phyloP scores from a whole-genome alignment of 495 filamentous ascomycete species.

The Lineolata rhizophorae region DNA sequence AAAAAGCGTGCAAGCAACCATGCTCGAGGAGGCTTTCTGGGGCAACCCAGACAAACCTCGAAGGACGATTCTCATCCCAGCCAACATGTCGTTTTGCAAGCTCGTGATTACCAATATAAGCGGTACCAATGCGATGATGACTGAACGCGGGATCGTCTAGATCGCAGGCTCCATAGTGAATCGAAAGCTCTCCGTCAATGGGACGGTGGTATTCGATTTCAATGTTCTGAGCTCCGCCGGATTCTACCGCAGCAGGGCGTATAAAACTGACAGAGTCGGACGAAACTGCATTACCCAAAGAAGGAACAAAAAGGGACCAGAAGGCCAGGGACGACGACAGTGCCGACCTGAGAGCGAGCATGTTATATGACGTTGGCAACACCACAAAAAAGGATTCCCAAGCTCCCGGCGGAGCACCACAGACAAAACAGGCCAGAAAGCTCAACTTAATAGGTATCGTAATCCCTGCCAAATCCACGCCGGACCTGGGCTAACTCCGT shows the following conservation, averaged over 20 bases:
- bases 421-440: no score
- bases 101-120: conserved; percentile 7
- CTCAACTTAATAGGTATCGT: no score
- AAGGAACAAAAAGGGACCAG: no score
- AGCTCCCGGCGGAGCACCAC: no score
- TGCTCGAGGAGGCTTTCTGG: conserved; percentile 20
- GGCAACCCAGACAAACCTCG: conserved; percentile 28
- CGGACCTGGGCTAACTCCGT: no score
- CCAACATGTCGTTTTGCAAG: conserved; percentile 6
- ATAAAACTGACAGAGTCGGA: conserved; percentile 4
- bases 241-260: conserved; percentile 5
- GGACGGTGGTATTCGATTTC: conserved; percentile 3
- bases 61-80: conserved; percentile 3
- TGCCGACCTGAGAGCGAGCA: no score
- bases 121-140: conserved; percentile 6
- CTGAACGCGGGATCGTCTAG: neutral
- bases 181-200: conserved; percentile 8
- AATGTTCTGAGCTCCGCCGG: conserved; percentile 5
- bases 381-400: no score
- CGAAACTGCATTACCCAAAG: no score
- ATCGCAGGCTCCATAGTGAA: conserved; percentile 9
- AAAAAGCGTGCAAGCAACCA: conserved; percentile 32
- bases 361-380: no score
- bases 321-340: no score
- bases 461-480: no score